Base-by-base conservation (phyloP, 2,329 filamentous ascomycete species). In the Mariannaea elegans region DNA sequence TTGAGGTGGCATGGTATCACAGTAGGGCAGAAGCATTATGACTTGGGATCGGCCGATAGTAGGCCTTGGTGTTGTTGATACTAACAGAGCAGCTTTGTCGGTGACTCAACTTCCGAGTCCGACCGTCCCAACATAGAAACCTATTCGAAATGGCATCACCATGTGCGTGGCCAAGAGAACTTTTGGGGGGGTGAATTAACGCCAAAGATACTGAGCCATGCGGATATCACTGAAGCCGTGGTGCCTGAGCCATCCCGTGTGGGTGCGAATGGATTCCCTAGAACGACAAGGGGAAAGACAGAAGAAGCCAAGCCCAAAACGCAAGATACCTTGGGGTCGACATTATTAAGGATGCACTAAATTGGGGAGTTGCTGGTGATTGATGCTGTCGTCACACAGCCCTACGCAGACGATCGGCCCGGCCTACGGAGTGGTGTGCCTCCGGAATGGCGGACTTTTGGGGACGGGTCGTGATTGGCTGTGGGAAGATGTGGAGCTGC, bases 331-430 rank as follows among this genome's bases (percentile, higher is more conserved):
- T 21, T 10, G 16, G 32, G 45, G 21, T 44, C 46, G 46, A 44
- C 34, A 44, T 39, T 32, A 55, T 36, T 47, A 42, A 55, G 19
- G 48, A 51, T 42, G 38, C 34, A 23, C 19, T 41, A 16, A 42
- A 19, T 47, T 56, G 51, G 62, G 31, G 34, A 54, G 56, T 24
- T 14, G 48, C 45, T 59, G 27, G 52, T 55, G 57, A 55, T 39
- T 49, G 56, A 50, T 38, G 56, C 39, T 68, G 62, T 71, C 66
- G 67, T 68, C 68, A 71, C 68, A 72, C 70, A 72, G 70, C 70
- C 70, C 70, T 72, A 72, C 63, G 50, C 39, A 70, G 46, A 61
- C 65, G 61, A 63, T 67, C 66, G 64, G 63, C 59, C 65, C 65
- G 63, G 51, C 59, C 64, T 64, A 62, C 39, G 39, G 39, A 44